phyloP scores from a whole-genome alignment of 1,284 basidiomycete species.

The Ganoderma multipileum region DNA sequence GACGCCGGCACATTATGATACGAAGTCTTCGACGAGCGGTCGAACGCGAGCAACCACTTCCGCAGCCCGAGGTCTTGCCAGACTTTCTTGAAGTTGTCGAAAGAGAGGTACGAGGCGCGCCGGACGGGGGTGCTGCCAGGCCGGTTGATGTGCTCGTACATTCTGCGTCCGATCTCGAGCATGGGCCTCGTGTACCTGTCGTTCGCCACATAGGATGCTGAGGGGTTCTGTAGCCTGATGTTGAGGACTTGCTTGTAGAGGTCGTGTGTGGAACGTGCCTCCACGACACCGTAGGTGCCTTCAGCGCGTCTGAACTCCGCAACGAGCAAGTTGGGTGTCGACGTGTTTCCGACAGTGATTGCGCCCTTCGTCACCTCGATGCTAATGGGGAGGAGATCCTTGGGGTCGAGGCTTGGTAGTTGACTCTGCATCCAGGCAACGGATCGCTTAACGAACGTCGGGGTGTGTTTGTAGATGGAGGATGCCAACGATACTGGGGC shows the following conservation, averaged over 20 bases:
- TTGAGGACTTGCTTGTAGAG: slow-evolving; percentile 81
- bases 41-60: slow-evolving; percentile 36
- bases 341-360: slow-evolving; percentile 83
- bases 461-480: slow-evolving; percentile 44
- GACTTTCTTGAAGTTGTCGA: slow-evolving; percentile 56
- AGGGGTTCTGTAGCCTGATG: slow-evolving; percentile 71
- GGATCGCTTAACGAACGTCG: slow-evolving; percentile 52
- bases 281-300: slow-evolving; percentile 81
- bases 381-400: slow-evolving; percentile 83
- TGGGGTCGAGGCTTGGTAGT: slow-evolving; percentile 74
- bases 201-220: slow-evolving; percentile 79
- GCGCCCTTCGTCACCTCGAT: slow-evolving; percentile 77
- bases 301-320: slow-evolving; percentile 76
- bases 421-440: slow-evolving; percentile 62
- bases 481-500: slow-evolving; percentile 38
- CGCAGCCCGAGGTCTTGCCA: slow-evolving; percentile 65
- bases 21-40: slow-evolving; percentile 14
- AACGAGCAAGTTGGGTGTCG: slow-evolving; percentile 83
- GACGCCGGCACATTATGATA: slow-evolving; percentile 16
- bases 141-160: slow-evolving; percentile 63
- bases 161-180: slow-evolving; percentile 65
- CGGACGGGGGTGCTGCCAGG: slow-evolving; percentile 43
- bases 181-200: slow-evolving; percentile 75
- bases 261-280: slow-evolving; percentile 80
- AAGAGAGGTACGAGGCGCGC: slow-evolving; percentile 50